These are phyloP conservation scores for Trametes sanguinea DNA, from an alignment of 768 basidiomycete genomes.

Conservation along the genomic window DNA sequence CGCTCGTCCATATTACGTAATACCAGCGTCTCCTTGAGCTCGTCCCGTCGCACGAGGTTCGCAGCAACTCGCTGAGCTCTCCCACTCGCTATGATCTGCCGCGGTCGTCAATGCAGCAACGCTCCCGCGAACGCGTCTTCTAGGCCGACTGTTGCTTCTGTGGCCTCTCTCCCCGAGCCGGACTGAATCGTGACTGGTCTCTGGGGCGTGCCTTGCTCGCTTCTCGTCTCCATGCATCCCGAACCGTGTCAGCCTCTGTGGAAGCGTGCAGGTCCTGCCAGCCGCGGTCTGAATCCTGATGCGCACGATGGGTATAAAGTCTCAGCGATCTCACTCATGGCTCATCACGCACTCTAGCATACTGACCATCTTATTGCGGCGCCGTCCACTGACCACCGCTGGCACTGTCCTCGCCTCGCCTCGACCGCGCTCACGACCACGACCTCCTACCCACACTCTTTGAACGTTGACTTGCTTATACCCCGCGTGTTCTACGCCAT, in stretches of 20 bases:
- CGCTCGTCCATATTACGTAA: constrained; percentile 14
- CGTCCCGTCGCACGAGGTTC: neutral
- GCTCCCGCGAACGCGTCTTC: constrained; percentile 1
- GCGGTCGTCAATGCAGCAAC: neutral
- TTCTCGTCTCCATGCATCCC: neutral
- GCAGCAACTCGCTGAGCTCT: neutral
- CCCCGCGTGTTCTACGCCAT: neutral
- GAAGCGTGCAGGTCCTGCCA: neutral
- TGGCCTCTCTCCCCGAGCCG: neutral
- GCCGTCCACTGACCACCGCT: neutral
- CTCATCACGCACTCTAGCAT: constrained; percentile 15
- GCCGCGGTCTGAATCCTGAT: neutral
- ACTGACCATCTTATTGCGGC: constrained; percentile 4
- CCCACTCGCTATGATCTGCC: constrained; percentile 6
- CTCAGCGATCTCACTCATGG: neutral
- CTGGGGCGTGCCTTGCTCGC: constrained; percentile 1
- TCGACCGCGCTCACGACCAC: neutral
- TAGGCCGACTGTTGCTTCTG: constrained; percentile 5
- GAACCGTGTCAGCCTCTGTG: constrained; percentile 2
- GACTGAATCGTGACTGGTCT: neutral
- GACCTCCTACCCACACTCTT: neutral
- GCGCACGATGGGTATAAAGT: neutral
- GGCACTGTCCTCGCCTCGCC: neutral
- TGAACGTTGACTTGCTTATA: neutral
- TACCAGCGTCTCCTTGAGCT: neutral